phyloP scores from a whole-genome alignment of 2,329 filamentous ascomycete genomes.

The Ophiostoma pallidulum region DNA sequence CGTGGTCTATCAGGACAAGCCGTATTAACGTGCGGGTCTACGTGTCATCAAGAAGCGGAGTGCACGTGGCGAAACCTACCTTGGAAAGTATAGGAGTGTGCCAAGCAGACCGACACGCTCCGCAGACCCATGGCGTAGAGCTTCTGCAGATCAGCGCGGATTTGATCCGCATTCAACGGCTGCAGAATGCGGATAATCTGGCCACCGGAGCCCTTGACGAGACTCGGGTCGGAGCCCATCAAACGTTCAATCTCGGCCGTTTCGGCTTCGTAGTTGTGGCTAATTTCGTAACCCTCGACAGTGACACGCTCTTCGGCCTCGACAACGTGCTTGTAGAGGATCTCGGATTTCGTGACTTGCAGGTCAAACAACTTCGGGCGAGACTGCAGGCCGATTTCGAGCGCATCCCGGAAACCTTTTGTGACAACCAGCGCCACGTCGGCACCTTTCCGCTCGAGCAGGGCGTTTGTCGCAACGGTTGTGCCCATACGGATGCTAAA shows the following conservation, averaged over 20 bases:
- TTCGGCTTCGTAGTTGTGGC: too few species aligned
- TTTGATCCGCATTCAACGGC: constrained; percentile 43
- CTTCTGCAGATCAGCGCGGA: constrained; percentile 29
- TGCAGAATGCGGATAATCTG: constrained; percentile 38
- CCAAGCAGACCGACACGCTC: too few species aligned
- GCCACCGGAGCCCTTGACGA: constrained; percentile 56
- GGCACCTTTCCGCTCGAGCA: constrained; percentile 85
- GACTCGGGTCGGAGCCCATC: constrained; percentile 28
- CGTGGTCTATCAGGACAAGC: constrained; percentile 3
- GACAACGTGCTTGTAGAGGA: constrained; percentile 72
- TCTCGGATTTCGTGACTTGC: constrained; percentile 74
- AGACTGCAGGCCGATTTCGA: constrained; percentile 84
- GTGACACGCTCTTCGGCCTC: constrained; percentile 83
- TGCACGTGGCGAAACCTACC: too few species aligned
- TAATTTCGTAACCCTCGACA: too few species aligned
- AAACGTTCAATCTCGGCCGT: constrained; percentile 25
- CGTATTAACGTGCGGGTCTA: too few species aligned
- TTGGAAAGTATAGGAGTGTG: too few species aligned
- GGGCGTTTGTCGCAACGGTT: constrained; percentile 85
- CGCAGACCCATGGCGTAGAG: too few species aligned
- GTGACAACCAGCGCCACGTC: constrained; percentile 83
- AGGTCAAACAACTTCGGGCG: constrained; percentile 86
- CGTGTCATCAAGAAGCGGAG: too few species aligned
- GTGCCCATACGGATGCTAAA: constrained; percentile 66
- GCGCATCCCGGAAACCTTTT: constrained; percentile 76